Base-by-base conservation (phyloP, 1,139 yeast species). In the Yamadazyma mexicana region DNA sequence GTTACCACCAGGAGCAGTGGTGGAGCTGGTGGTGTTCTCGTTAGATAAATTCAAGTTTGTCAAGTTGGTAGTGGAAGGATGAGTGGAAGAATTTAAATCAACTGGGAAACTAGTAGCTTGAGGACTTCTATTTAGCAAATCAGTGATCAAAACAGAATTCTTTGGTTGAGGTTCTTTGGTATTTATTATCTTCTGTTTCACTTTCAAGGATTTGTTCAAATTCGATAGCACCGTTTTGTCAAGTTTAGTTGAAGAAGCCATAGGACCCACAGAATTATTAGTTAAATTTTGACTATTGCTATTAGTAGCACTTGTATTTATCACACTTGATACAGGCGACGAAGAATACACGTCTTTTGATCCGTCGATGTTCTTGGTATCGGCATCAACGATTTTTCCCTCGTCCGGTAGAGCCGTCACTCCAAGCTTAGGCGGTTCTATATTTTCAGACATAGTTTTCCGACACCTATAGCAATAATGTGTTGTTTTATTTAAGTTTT, bases 151-250 rank as follows among this genome's bases (percentile, higher is more conserved):
- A 10, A 17, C 32, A 6, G 32, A 10, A 40, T 58, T 66, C 44
- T 66, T 66, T 7, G 69, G 68, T 34, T 61, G 66, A 1, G 72
- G 66, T 36, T 66, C 73, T 40, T 63, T 63, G 7, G 68, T 51
- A 43, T 54, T 63, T 38, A 67, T 66, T 37, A 69, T 61, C 42
- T 65, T 64, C 45, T 69, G 75, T 41, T 69, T 69, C 9, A 72
- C 73, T 47, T 65, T 67, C 31, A 69, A 50, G 3, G 74, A 63
- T 46, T 68, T 67, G 47, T 69, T 69, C 31, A 69, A 52, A 50
- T 62, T 66, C 26, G 69, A 53, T 31, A 69, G 63, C 27, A 63
- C 58, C 24, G 48, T 54, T 37, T 64, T 64, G 48, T 64, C 66
- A 25, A 64, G 48, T 17, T 53, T 51, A 6, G 53, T 42, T 40